Base-by-base conservation (phyloP, 2,329 filamentous ascomycete species). In the Microdochium trichocladiopsis region DNA sequence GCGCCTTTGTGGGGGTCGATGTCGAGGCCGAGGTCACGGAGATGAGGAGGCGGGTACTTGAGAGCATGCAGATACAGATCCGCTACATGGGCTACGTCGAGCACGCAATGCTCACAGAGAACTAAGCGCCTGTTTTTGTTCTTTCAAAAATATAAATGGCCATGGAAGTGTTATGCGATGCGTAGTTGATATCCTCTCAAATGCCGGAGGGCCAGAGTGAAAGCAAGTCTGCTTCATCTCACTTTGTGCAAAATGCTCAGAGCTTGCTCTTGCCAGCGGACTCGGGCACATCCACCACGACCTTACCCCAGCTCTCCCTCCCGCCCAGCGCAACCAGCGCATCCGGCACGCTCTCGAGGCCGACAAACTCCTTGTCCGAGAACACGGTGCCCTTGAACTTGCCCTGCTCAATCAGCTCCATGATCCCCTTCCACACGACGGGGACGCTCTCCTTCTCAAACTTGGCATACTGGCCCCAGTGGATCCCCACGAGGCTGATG, bases 251-350 rank as follows among this genome's bases (percentile, higher is more conserved):
- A n/a, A n/a, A n/a, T n/a, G 24, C 45, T 58, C 60, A 85, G 64
- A 85, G 60, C 67, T 79, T 82, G 61, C 76, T 81, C 56, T 76
- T 73, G 6, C 75, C 78, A 47, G 82, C 77, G 41, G 14, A 11
- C 60, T 91, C 88, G 1, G 87, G 84, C 43, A 97, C 76, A 70
- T 90, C 90, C 21, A 96, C 86, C 1, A 96, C 90, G 1, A 97
- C 93, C 77, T 97, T 97, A 0, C 93, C 93, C 93, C 93, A 97
- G 1, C 91, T 96, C 50, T 87, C 88, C 54, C 93, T 77, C 1
- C 83, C 82, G 1, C 90, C 92, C 52, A 97, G 71, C 2, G 88
- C 88, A 61, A 86, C 76, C 61, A 97, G 68, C 1, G 92, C 92
- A 55, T 80, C 81, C 0, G 87, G 86, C 25, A 96, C 80, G 53